A percentile compares a stretch with the other conserved stretches of the same genome.
Evolutionary conservation across 176 grass and related monocot species (phyloP).

Genomic region (Thinopyrum elongatum): DNA sequence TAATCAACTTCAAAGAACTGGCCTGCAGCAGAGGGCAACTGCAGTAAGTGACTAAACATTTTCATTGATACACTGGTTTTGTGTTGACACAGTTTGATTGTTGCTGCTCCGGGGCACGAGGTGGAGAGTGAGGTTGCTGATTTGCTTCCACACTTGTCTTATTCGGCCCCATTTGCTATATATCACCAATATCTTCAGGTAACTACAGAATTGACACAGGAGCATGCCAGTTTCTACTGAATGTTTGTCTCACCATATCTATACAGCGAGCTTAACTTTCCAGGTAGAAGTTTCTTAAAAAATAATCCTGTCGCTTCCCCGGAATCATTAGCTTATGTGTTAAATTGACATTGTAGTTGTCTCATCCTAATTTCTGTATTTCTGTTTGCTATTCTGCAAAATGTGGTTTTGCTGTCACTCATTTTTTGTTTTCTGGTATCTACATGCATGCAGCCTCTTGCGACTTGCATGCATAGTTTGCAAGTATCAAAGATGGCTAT

Average conservation of each 20-base stretch:
- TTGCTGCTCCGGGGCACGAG: conserved; percentile 76
- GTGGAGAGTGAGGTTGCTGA: conserved; percentile 64
- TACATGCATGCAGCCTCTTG: conserved; percentile 81
- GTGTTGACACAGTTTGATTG: conserved; percentile 73
- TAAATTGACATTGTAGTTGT: not conserved
- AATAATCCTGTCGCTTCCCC: conserved; percentile 3
- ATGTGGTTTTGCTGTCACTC: conserved; percentile 23
- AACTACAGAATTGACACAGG: not conserved
- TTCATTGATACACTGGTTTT: conserved; percentile 1
- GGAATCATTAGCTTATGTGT: not conserved
- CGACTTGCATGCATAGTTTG: conserved; percentile 77
- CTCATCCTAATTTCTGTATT: not conserved
- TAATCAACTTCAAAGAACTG: no score
- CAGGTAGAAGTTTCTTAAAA: not conserved
- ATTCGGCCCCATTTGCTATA: conserved; percentile 90
- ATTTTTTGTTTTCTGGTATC: not conserved
- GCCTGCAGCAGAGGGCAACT: not conserved
- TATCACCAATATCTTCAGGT: conserved; percentile 95
- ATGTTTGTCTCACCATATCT: not conserved
- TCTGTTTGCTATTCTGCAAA: conserved; percentile 9
- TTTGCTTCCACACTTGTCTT: conserved; percentile 79
- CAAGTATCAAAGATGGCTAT: conserved; percentile 77
- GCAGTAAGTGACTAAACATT: not conserved
- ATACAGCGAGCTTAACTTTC: not conserved
- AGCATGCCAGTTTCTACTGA: no score